phyloP scores from a whole-genome alignment of 2,329 filamentous ascomycete species.

The Capronia epimyces region DNA sequence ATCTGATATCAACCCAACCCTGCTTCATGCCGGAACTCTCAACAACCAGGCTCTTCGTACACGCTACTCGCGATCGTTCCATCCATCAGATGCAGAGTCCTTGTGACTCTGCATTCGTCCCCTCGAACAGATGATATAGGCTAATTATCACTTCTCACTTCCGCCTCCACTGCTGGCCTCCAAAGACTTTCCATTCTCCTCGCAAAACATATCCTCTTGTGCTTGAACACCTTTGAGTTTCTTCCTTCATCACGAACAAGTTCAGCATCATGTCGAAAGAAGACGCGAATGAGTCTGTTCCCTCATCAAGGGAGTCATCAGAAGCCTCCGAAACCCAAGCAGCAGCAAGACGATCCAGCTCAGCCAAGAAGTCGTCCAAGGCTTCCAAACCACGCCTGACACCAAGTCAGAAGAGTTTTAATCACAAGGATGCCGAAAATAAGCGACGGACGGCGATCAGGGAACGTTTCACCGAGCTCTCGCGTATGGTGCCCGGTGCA shows the following conservation, averaged over 20 bases:
- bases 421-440: slow-evolving; percentile 63
- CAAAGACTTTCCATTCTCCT: not conserved
- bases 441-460: slow-evolving; percentile 69
- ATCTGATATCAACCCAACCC: no score
- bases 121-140: no score
- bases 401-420: slow-evolving; percentile 66
- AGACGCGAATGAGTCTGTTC: slow-evolving; percentile 18
- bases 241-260: not conserved
- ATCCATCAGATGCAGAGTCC: not conserved
- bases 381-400: slow-evolving; percentile 59
- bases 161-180: not conserved
- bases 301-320: slow-evolving; percentile 16
- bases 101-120: not conserved
- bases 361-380: slow-evolving; percentile 29
- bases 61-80: not conserved
- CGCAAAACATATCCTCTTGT: not conserved
- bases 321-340: slow-evolving; percentile 7
- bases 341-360: slow-evolving; percentile 6
- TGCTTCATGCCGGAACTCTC: no score
- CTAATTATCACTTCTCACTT: not conserved
- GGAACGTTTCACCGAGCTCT: slow-evolving; percentile 75
- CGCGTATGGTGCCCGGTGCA: slow-evolving; percentile 72
- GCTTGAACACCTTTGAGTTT: no score
- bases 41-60: not conserved
- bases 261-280: slow-evolving; percentile 21